Base-by-base conservation (phyloP, 352 stramenopile genomes). In the Phytophthora idaei region DNA sequence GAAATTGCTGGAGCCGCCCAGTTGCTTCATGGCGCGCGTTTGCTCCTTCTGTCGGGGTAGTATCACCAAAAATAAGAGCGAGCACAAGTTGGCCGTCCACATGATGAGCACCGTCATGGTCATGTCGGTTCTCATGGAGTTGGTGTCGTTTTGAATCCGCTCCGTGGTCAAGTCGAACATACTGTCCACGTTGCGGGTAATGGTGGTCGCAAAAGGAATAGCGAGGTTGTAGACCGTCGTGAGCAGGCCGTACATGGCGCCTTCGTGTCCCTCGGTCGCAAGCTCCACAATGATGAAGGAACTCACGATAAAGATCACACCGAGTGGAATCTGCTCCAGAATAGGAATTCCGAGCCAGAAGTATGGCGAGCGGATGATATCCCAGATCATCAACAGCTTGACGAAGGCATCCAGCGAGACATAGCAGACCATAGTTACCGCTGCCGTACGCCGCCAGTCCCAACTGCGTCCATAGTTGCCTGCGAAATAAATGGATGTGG, bases 201-300 rank as follows among this genome's bases (percentile, higher is more conserved):
- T 71, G 12, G 71, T 64, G 3, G 75, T 76, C 4, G 74, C 64
- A 44, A 91, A 81, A 9, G 83, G 78, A 3, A 67, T 71, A 3
- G 66, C 54, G 17, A 91, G 70, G 57, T 90, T 91, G 42, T 69
- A 67, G 4, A 89, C 77, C 4, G 83, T 91, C 29, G 79, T 86
- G 21, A 91, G 66, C 21, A 91, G 63, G 6, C 83, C 79, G 73
- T 87, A 87, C 63, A 89, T 81, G 45, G 80, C 81, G 12, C 78
- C 78, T 72, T 91, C 78, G 58, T 89, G 70, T 28, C 83, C 80
- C 21, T 86, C 78, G 7, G 64, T 69, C 8, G 77, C 67, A 39
- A 91, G 73, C 64, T 91, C 80, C 31, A 90, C 77, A 15, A 80
- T 73, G 51, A 87, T 83, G 56, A 87, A 90, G 9, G 78, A 78